phyloP scores from a whole-genome alignment of 2,329 filamentous ascomycete genomes.

The Fusarium sp. region DNA sequence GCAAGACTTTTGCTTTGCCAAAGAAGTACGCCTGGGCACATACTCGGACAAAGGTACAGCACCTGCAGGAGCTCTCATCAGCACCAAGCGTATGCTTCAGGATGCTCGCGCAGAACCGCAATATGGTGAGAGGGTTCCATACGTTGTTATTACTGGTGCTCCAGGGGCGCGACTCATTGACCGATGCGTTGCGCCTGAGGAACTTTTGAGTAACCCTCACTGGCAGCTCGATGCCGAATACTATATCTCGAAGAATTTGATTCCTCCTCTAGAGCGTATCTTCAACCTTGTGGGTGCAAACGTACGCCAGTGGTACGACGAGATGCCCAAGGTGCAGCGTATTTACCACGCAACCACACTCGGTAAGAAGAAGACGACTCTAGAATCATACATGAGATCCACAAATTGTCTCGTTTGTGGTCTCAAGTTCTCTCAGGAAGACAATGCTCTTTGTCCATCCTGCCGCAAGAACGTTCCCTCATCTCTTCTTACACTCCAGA shows the following conservation, averaged over 20 bases:
- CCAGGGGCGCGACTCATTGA: constrained; percentile 87
- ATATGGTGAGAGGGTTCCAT: constrained; percentile 93
- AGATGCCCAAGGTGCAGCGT: constrained; percentile 91
- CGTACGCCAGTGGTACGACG: constrained; percentile 89
- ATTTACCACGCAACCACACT: constrained; percentile 55
- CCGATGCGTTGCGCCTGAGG: constrained; percentile 88
- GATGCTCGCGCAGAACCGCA: constrained; percentile 90
- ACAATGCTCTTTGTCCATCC: constrained; percentile 60
- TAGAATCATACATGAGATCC: constrained; percentile 93
- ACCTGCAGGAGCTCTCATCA: constrained; percentile 88
- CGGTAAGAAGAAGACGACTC: constrained; percentile 67
- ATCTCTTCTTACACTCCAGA: constrained; percentile 71
- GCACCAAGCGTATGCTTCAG: constrained; percentile 82
- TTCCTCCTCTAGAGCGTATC: constrained; percentile 93
- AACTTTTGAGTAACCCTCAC: constrained; percentile 77
- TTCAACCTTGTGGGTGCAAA: constrained; percentile 96
- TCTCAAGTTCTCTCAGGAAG: constrained; percentile 41
- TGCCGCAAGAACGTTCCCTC: constrained; percentile 65
- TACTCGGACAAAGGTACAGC: constrained; percentile 80
- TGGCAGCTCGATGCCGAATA: constrained; percentile 91
- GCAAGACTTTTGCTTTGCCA: constrained; percentile 95
- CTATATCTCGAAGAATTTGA: constrained; percentile 95
- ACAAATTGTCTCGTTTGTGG: constrained; percentile 80
- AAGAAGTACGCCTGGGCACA: constrained; percentile 87
- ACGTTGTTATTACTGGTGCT: constrained; percentile 88